A percentile compares a stretch with the other conserved stretches of the same genome.
phyloP scores from a whole-genome alignment of 352 stramenopile species.

The Globisporangium paroecandrum region DNA sequence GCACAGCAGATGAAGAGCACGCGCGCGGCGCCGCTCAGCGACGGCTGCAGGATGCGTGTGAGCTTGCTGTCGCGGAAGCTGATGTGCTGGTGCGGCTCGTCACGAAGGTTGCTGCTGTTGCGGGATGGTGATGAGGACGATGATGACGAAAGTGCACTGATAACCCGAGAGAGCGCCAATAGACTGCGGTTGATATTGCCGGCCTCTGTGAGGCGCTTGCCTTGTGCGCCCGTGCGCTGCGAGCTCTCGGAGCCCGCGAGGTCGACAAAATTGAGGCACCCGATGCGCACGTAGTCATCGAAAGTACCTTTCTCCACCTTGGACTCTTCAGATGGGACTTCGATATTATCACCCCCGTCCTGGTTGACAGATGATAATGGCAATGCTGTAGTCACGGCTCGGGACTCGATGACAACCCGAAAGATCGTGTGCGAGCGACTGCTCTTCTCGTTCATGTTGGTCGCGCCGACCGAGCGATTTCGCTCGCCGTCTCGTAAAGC shows the following conservation, averaged over 20 bases:
- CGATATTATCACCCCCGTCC: background rate
- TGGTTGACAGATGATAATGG: background rate
- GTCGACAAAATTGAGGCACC: conserved; percentile 26
- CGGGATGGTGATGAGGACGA: background rate
- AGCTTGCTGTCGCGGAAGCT: conserved; percentile 26
- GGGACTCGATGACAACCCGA: conserved; percentile 35
- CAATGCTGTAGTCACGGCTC: background rate
- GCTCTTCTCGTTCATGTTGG: conserved; percentile 56
- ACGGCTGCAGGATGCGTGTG: conserved; percentile 24
- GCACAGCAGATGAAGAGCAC: conserved; percentile 24
- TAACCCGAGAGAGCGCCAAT: conserved; percentile 7
- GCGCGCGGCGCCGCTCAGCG: conserved; percentile 11
- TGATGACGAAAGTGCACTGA: background rate
- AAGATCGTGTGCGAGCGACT: conserved; percentile 61
- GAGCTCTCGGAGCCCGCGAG: conserved; percentile 25
- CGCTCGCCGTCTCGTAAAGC: conserved; percentile 43
- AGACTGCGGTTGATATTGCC: conserved; percentile 8
- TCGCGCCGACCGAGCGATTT: conserved; percentile 34
- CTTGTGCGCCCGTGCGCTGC: conserved; percentile 11
- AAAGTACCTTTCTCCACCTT: background rate
- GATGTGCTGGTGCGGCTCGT: conserved; percentile 10
- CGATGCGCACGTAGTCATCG: conserved; percentile 27
- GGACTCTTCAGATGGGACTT: background rate
- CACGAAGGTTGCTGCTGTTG: background rate
- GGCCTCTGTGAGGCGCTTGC: conserved; percentile 15